These are phyloP conservation scores for Starmera amethionina DNA, from an alignment of 805 yeast genomes.

Conservation along the genomic window DNA sequence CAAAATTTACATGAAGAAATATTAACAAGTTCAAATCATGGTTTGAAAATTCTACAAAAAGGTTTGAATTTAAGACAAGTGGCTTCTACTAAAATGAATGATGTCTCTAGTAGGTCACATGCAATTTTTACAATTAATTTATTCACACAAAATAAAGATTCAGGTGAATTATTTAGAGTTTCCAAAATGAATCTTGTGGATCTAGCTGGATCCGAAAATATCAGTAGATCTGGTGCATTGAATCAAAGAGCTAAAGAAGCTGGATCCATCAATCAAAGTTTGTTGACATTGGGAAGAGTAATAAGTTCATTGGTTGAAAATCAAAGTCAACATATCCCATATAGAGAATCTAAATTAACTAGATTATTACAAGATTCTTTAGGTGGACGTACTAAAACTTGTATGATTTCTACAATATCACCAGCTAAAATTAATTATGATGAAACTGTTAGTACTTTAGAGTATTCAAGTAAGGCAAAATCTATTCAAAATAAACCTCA, in stretches of 20 bases:
- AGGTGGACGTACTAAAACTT: conserved; percentile 84
- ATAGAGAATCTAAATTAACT: conserved; percentile 73
- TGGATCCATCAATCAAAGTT: conserved; percentile 83
- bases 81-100: conserved; percentile 68
- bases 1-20: conserved; percentile 59
- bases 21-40: conserved; percentile 44
- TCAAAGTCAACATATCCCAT: conserved; percentile 64
- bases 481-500: conserved; percentile 69
- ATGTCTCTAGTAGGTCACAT: conserved; percentile 66
- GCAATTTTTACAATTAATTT: conserved; percentile 62
- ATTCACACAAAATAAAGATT: conserved; percentile 34
- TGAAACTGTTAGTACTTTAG: conserved; percentile 78
- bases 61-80: conserved; percentile 56
- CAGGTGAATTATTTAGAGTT: conserved; percentile 35
- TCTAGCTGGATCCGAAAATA: conserved; percentile 92
- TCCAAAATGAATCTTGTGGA: conserved; percentile 85
- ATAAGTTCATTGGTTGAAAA: conserved; percentile 64
- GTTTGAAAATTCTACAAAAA: conserved; percentile 40
- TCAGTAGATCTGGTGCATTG: conserved; percentile 78
- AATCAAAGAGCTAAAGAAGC: conserved; percentile 88
- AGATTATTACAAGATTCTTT: conserved; percentile 68
- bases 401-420: conserved; percentile 78
- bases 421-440: conserved; percentile 72
- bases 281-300: conserved; percentile 81
- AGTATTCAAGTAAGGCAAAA: conserved; percentile 82